Evolutionary conservation across 2,329 filamentous ascomycete species (phyloP).

Genomic region (Alternaria arbusti): DNA sequence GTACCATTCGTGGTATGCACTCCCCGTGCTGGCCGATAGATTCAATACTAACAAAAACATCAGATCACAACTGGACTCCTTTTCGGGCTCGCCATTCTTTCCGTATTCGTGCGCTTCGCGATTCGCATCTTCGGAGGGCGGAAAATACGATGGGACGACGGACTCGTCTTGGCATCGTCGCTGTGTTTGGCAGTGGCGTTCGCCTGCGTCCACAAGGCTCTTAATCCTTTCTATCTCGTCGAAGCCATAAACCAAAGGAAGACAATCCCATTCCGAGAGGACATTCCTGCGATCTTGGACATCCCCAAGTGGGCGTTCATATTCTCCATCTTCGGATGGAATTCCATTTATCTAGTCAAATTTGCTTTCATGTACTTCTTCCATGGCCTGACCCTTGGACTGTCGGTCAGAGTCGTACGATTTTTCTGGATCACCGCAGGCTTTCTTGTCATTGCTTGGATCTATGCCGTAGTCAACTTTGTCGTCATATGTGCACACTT

Average conservation of each 20-base stretch:
- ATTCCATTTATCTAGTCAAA: conserved; percentile 6
- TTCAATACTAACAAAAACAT: neutral
- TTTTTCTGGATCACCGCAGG: neutral
- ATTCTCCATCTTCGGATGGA: conserved; percentile 5
- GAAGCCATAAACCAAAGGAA: conserved; percentile 9
- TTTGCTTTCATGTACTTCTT: conserved; percentile 9
- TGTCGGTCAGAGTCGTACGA: neutral
- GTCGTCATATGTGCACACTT: conserved; percentile 3
- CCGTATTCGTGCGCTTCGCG: neutral
- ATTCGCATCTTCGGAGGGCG: conserved; percentile 2
- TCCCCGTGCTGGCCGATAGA: neutral
- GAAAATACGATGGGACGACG: conserved; percentile 2
- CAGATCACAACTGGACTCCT: neutral
- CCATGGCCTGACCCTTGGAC: neutral
- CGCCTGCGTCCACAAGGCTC: neutral
- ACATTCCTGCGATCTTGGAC: conserved; percentile 3
- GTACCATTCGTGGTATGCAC: neutral
- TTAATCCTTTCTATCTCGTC: conserved; percentile 7
- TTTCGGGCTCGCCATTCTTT: neutral
- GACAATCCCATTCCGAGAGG: conserved; percentile 1
- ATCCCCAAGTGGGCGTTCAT: conserved; percentile 1
- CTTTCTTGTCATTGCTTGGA: neutral
- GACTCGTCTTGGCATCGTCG: neutral
- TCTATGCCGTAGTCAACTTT: neutral
- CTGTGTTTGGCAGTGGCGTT: neutral